Conservation (phyloP, 2,329 filamentous ascomycete species). For the Pseudogymnoascus sp. region DNA sequence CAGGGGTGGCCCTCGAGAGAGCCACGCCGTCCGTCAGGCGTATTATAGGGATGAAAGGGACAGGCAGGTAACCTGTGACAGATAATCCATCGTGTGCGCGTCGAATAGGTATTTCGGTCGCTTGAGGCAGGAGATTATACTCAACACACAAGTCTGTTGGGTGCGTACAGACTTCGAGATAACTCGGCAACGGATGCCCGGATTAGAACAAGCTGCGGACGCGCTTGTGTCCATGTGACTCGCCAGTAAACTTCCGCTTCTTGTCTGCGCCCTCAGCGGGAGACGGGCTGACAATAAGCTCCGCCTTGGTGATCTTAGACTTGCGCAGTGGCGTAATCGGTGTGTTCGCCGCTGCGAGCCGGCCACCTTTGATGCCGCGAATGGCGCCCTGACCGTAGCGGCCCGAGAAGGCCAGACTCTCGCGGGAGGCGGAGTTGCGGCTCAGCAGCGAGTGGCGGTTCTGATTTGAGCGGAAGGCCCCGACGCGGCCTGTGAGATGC, state of each 20-base stretch:
- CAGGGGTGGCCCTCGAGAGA: slow-evolving; percentile 19
- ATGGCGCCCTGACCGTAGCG: slow-evolving; percentile 52
- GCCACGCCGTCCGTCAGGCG: slow-evolving; percentile 23
- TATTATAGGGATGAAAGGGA: slow-evolving; percentile 15
- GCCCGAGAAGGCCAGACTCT: slow-evolving; percentile 54
- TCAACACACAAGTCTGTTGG: background rate
- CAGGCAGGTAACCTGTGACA: slow-evolving; percentile 9
- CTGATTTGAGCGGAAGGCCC: slow-evolving; percentile 65
- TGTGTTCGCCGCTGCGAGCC: slow-evolving; percentile 55
- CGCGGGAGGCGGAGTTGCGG: slow-evolving; percentile 49
- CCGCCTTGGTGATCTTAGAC: slow-evolving; percentile 13
- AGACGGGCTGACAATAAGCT: slow-evolving; percentile 20
- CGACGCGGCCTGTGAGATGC: slow-evolving; percentile 63
- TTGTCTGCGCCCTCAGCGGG: slow-evolving; percentile 16
- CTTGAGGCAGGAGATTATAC: background rate
- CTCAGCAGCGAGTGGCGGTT: slow-evolving; percentile 40
- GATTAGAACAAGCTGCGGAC: slow-evolving; percentile 22
- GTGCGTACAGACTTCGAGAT: background rate
- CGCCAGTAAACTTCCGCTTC: slow-evolving; percentile 26
- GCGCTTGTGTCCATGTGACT: slow-evolving; percentile 22
- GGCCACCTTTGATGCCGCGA: slow-evolving; percentile 55
- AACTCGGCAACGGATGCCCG: background rate
- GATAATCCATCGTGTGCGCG: slow-evolving; percentile 3
- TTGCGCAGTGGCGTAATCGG: slow-evolving; percentile 61
- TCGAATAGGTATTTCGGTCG: slow-evolving; percentile 6